Evolutionary conservation across 352 stramenopile genomes (phyloP), one percentile per base, ranked within the genome.

Genomic region (Phytophthora agathidicida): DNA sequence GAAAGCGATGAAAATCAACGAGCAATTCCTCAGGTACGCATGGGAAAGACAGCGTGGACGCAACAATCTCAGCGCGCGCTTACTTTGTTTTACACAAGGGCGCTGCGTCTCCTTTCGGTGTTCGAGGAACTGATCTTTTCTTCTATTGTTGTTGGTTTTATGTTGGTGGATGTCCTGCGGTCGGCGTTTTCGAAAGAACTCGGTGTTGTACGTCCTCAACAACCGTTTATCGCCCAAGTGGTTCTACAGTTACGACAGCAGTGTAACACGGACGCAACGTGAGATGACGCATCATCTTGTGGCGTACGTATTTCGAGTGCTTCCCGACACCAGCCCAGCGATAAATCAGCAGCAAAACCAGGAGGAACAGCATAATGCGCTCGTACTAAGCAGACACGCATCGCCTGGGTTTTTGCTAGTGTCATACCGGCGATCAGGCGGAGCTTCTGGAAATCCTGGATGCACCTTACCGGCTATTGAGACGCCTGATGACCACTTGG

Each of bases 191-290:
- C n/a, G 31, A 10, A 54, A 76, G 68, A 73, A 70, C 22, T 30
- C 68, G 9, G 35, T 62, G n/a, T 11, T 76, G 19, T 76, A 65
- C 17, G 62, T 68, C 11, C 35, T 76, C 36, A 76, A 76, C 50
- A 67, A 68, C 26, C 47, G 62, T 28, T 31, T 48, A 4, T 68
- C 54, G 11, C 63, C 64, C 5, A 69, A 65, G 27, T 77, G 64
- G 68, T 65, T 65, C 39, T 77, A 74, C 48, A 63, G 45, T 20
- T 74, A 74, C 35, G 60, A 77, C 31, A 74, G 59, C 36, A 71
- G 65, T 23, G 37, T 63, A 10, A 74, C 64, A 16, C 55, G 65
- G 14, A 50, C 35, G 6, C 68, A 77, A 35, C 68, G 64, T 3
- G 64, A 71, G 22, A 72, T 77, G 64, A 62, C 50, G 17, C 68